Evolutionary conservation across 1,139 yeast genomes (phyloP).

Genomic region (Diutina rugosa): DNA sequence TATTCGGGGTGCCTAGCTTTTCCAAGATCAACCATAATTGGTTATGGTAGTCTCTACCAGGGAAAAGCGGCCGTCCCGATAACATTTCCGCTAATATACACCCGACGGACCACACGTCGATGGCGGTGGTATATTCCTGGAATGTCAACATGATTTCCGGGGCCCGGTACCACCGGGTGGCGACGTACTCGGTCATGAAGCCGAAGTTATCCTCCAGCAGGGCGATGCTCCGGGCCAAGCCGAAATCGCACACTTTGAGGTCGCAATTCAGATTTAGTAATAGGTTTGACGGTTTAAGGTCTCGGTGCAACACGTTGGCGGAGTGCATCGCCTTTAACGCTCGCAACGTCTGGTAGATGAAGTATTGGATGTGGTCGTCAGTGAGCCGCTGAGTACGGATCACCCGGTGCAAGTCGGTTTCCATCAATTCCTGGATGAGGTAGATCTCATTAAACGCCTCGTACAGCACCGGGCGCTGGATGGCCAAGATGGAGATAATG

Average conservation of each 20-base stretch:
- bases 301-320: conserved; percentile 86
- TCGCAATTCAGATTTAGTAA: conserved; percentile 87
- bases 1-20: conserved; percentile 79
- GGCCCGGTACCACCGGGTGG: conserved; percentile 95
- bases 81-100: conserved; percentile 92
- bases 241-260: conserved; percentile 88
- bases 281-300: conserved; percentile 81
- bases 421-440: conserved; percentile 91
- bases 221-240: conserved; percentile 56
- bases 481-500: conserved; percentile 79
- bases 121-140: conserved; percentile 87
- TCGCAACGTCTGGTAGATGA: conserved; percentile 79
- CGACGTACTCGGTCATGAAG: conserved; percentile 91
- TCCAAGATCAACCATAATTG: conserved; percentile 82
- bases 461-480: conserved; percentile 72
- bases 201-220: conserved; percentile 43
- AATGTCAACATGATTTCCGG: conserved; percentile 95
- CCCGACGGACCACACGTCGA: conserved; percentile 95
- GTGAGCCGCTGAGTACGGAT: conserved; percentile 73
- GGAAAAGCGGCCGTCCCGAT: conserved; percentile 76
- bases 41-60: conserved; percentile 89
- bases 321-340: conserved; percentile 87
- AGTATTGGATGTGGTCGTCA: conserved; percentile 91
- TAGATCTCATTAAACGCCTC: conserved; percentile 79
- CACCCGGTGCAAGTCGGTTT: conserved; percentile 85